These are phyloP conservation scores for Arthrobotrys sinensis DNA, from an alignment of 2,329 filamentous ascomycete species.

Conservation along the genomic window DNA sequence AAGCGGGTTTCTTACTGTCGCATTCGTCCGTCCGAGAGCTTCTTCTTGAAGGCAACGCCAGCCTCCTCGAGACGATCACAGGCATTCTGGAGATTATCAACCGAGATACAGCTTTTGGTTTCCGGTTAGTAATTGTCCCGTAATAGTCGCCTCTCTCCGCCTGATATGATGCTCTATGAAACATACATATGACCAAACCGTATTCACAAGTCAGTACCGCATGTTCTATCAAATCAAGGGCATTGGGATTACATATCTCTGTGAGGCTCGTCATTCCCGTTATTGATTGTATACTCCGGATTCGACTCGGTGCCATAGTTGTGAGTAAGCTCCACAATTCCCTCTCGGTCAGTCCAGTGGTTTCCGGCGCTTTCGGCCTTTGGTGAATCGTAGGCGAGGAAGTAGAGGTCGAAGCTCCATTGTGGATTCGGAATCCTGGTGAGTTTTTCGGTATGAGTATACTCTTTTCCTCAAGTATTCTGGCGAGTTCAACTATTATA, in stretches of 20 bases:
- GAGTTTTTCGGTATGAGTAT: neutral
- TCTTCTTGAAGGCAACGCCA: slow-evolving; percentile 96
- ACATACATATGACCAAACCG: slow-evolving; percentile 65
- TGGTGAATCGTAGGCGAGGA: slow-evolving; percentile 88
- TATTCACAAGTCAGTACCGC: slow-evolving; percentile 60
- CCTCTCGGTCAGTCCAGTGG: slow-evolving; percentile 85
- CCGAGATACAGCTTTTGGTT: slow-evolving; percentile 65
- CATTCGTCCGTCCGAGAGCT: slow-evolving; percentile 89
- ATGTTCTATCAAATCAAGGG: neutral
- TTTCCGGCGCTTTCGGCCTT: slow-evolving; percentile 81
- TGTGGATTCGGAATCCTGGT: slow-evolving; percentile 77
- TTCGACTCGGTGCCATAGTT: slow-evolving; percentile 87
- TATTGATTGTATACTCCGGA: slow-evolving; percentile 82
- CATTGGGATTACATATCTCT: slow-evolving; percentile 62
- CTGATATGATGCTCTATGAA: neutral
- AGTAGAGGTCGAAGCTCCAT: slow-evolving; percentile 94
- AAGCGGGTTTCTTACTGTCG: slow-evolving; percentile 66
- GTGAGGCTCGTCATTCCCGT: slow-evolving; percentile 90
- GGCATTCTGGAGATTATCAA: slow-evolving; percentile 79
- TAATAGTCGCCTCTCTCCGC: slow-evolving; percentile 6
- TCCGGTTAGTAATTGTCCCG: neutral
- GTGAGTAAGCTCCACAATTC: slow-evolving; percentile 86
- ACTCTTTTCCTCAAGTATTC: neutral
- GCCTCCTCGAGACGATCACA: slow-evolving; percentile 91
- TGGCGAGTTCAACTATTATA: slow-evolving; percentile 68